Percentiles rank a stretch among this genome's conserved stretches.
phyloP scores from a whole-genome alignment of 2,329 filamentous ascomycete genomes.

The Apiospora pterosperma region DNA sequence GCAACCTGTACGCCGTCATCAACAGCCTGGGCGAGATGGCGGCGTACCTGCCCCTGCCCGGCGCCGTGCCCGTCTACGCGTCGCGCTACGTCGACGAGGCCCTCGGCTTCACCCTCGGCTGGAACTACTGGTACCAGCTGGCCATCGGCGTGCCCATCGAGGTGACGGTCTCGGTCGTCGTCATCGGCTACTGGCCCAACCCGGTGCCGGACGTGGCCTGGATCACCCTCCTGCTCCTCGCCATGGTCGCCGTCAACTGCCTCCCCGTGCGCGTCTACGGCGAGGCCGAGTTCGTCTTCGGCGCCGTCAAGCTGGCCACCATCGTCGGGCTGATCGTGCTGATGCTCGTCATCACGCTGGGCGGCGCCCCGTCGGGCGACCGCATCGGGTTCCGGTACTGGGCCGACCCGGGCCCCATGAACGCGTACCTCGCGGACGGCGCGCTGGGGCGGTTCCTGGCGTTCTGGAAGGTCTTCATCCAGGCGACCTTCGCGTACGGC shows the following conservation, averaged over 20 bases:
- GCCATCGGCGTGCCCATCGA: constrained; percentile 32
- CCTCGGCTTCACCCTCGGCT: constrained; percentile 75
- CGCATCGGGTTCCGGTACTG: constrained; percentile 45
- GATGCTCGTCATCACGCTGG: constrained; percentile 53
- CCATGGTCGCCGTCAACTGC: constrained; percentile 45
- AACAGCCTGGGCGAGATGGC: constrained; percentile 81
- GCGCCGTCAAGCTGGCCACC: constrained; percentile 54
- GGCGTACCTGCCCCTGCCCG: constrained; percentile 72
- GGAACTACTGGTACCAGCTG: constrained; percentile 34
- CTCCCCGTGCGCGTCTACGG: constrained; percentile 53
- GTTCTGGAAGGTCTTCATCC: constrained; percentile 71
- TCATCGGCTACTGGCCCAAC: constrained; percentile 51
- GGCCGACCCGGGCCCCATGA: constrained; percentile 39
- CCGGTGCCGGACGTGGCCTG: constrained; percentile 49
- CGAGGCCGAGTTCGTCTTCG: constrained; percentile 57
- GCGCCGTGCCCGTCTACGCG: constrained; percentile 80
- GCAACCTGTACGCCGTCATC: constrained; percentile 79
- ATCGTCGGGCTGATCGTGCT: constrained; percentile 63
- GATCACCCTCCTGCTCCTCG: constrained; percentile 54
- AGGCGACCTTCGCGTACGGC: constrained; percentile 75
- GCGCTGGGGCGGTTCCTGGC: constrained; percentile 52
- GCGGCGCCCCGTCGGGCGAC: constrained; percentile 36
- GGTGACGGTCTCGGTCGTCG: constrained; percentile 44
- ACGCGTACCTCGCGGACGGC: constrained; percentile 36
- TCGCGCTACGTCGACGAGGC: constrained; percentile 76